A percentile compares a stretch with the other conserved stretches of the same genome.
Evolutionary conservation across 805 yeast species (phyloP).

Genomic region (Cyberlindnera meyerae): DNA sequence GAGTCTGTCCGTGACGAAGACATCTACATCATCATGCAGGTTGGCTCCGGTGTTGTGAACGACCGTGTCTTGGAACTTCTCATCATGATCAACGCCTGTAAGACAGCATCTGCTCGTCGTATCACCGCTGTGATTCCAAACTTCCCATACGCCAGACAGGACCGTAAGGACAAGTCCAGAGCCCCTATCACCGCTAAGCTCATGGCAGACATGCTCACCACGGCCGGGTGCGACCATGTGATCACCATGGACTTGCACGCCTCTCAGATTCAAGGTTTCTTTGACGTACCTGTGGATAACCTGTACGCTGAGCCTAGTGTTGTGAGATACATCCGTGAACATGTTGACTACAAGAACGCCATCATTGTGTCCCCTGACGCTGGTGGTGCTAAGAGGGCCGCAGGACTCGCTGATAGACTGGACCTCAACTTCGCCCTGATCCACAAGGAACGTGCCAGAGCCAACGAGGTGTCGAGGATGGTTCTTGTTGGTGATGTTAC

Average conservation of each 20-base stretch:
- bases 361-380: constrained; percentile 84
- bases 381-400: constrained; percentile 90
- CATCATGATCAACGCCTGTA: constrained; percentile 78
- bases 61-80: constrained; percentile 70
- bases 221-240: constrained; percentile 84
- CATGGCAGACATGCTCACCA: constrained; percentile 75
- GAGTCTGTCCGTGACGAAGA: constrained; percentile 86
- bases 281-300: constrained; percentile 79
- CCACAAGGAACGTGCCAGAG: constrained; percentile 79
- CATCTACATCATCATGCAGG: constrained; percentile 72
- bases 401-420: constrained; percentile 72
- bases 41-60: constrained; percentile 73
- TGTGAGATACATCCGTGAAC: constrained; percentile 65
- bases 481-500: constrained; percentile 82
- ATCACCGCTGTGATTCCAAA: constrained; percentile 80
- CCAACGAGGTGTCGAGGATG: constrained; percentile 81
- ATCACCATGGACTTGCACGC: constrained; percentile 87
- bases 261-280: constrained; percentile 85
- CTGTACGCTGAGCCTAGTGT: constrained; percentile 81
- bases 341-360: constrained; percentile 52
- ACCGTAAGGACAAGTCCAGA: constrained; percentile 77
- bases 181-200: constrained; percentile 84
- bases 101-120: constrained; percentile 76
- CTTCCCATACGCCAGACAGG: constrained; percentile 87
- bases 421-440: constrained; percentile 80